phyloP scores from a whole-genome alignment of 129 eudicot species.

The Lactuca sativa region DNA sequence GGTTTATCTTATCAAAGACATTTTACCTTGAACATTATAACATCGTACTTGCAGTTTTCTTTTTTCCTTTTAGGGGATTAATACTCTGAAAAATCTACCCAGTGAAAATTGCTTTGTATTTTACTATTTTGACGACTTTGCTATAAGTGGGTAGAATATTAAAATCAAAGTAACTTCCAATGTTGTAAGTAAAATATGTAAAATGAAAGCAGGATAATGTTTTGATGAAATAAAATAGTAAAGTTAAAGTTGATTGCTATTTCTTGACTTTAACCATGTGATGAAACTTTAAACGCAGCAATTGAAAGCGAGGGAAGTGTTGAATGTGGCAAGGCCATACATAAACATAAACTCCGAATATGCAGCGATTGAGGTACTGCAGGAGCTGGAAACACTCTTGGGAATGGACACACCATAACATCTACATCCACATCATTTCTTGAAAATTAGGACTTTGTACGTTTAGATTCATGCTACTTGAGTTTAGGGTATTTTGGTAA shows the following conservation, averaged over 20 bases:
- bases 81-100: too few species aligned
- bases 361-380: constrained; percentile 46
- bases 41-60: too few species aligned
- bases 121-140: too few species aligned
- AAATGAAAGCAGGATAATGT: neutral
- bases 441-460: constrained; percentile 3
- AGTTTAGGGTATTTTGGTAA: neutral
- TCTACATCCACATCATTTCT: neutral
- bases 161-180: too few species aligned
- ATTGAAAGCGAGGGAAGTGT: constrained; percentile 46
- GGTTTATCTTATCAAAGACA: too few species aligned
- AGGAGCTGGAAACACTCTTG: constrained; percentile 54
- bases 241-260: neutral
- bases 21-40: too few species aligned
- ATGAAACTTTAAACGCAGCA: constrained; percentile 36
- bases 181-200: too few species aligned
- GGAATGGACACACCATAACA: constrained; percentile 19
- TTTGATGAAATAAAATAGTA: neutral
- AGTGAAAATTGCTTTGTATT: too few species aligned
- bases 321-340: constrained; percentile 44
- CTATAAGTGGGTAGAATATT: too few species aligned
- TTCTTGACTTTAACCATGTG: neutral
- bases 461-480: neutral
- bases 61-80: too few species aligned
- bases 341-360: constrained; percentile 38